Base-by-base conservation (phyloP, 768 basidiomycete species). In the Pilatotrama ljubarskyi region DNA sequence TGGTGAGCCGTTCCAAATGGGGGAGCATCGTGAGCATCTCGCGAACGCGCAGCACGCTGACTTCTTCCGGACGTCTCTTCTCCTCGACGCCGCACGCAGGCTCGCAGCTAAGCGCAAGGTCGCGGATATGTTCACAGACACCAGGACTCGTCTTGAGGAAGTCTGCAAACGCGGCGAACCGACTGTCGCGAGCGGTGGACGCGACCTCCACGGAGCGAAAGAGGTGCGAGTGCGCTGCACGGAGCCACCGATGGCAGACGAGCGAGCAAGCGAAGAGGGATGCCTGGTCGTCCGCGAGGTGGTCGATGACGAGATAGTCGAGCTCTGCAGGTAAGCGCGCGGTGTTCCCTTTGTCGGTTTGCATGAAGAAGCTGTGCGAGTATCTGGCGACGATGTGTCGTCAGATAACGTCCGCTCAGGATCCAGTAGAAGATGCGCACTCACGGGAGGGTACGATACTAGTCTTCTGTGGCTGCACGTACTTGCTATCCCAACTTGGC, bases 241-340 rank as follows among this genome's bases (percentile, higher is more conserved):
- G 22, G n/a, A 46, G 22, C 54, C 60, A 61, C 3, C 36, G 15
- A 15, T 26, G 49, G 47, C 46, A 55, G 38, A 46, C 44, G 24
- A 63, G 58, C 15, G 46, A 36, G 37, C 57, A 58, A 18, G 51
- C 32, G 13, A 5, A 22, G 48, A 63, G 61, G 11, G 58, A 48
- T 26, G 36, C 22, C 14, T 14, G 8, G 32, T 63, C 58, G 20
- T 58, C 61, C 7, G 41, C 38, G 5, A 63, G 51, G 26, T 37
- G 44, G 50, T 59, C 56, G 32, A 63, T 59, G 51, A 63, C 54
- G 13, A 43, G 42, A 20, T 5, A 20, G 5, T 43, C 5, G 18
- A 43, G 9, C 2, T 43, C 42, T 11, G 9, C 42, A 5, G 42
- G 42, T 9, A 43, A n/a, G n/a, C n/a, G n/a, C n/a, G n/a, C n/a